A percentile compares a stretch with the other conserved stretches of the same genome.
Conservation (phyloP, 768 basidiomycete genomes). For the Mycena epipterygia region DNA sequence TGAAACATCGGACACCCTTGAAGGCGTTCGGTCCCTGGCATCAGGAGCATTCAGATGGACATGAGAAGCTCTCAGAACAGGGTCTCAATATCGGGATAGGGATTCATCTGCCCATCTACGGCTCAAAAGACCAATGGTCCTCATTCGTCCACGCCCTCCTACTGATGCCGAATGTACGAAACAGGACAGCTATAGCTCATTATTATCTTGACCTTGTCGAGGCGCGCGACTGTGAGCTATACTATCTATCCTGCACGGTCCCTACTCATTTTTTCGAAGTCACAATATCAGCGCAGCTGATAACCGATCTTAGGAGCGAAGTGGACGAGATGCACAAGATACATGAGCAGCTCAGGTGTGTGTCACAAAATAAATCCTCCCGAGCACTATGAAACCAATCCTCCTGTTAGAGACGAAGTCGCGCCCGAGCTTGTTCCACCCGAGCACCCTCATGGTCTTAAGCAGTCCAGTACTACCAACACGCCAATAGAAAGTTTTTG, state of each 20-base stretch:
- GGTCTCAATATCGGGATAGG: neutral
- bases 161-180: conserved; percentile 13
- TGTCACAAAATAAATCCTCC: neutral
- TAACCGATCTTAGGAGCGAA: neutral
- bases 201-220: too few relatives aligned
- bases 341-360: neutral
- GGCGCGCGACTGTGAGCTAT: neutral
- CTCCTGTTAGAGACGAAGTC: neutral
- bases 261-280: neutral
- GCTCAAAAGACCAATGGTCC: neutral
- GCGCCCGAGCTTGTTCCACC: neutral
- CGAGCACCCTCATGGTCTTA: neutral
- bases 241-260: neutral
- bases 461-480: conserved; percentile 14
- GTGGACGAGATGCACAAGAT: conserved; percentile 8
- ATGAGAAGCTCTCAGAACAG: conserved; percentile 10
- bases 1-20: conserved; percentile 22
- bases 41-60: too few relatives aligned
- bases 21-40: conserved; percentile 7
- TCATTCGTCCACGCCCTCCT: neutral
- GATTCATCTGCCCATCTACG: conserved; percentile 13
- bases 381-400: neutral
- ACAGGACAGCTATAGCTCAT: neutral
- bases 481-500: conserved; percentile 11
- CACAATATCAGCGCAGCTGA: neutral